Base-by-base conservation (phyloP, 805 yeast genomes). In the Candida xiaguanensis region DNA sequence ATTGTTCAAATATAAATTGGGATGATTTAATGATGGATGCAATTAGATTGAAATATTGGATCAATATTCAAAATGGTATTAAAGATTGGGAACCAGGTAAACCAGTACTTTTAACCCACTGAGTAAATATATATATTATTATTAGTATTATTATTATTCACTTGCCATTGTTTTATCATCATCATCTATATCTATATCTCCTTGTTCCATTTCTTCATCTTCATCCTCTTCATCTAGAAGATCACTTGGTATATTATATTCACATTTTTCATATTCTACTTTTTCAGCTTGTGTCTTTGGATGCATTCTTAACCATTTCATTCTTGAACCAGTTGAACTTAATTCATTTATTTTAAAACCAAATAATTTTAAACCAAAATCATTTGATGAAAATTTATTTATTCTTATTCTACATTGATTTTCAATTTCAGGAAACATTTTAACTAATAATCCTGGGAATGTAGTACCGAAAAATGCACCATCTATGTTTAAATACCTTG, bases 391-490 rank as follows among this genome's bases (percentile, higher is more conserved):
- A 31, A 62, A 65, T 36, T 65, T 63, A 41, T 63, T 60, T 42
- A 66, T 61, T 53, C 85, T 71, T 42, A 76, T 70, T 41, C 74
- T 71, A 49, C 87, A 81, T 53, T 85, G 88, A 51, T 78, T 77
- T 55, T 85, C 95, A 36, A 89, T 77, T 47, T 88, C 97, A n/a
- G 93, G 88, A 65, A 83, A 89, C 75, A 86, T 84, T 56, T 89
- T 85, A 44, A 93, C 78, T 52, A 93, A 85, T 49, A 93, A 74
- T 2, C 96, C 97, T 1, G 96, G 93, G 65, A 93, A 93, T 25
- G 95, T 82, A 0, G 98, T 88, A 4, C 99, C 98, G 67, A 95
- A 93, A 54, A 84, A 93, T 1, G 98, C 96, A 4, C 99, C 99
- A 61, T 93, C 99, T 31, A 93, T 78, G 55, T 87, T 86, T 42